Base-by-base conservation (phyloP, 2,329 filamentous ascomycete genomes). In the Lecanoromycetidae sp. region DNA sequence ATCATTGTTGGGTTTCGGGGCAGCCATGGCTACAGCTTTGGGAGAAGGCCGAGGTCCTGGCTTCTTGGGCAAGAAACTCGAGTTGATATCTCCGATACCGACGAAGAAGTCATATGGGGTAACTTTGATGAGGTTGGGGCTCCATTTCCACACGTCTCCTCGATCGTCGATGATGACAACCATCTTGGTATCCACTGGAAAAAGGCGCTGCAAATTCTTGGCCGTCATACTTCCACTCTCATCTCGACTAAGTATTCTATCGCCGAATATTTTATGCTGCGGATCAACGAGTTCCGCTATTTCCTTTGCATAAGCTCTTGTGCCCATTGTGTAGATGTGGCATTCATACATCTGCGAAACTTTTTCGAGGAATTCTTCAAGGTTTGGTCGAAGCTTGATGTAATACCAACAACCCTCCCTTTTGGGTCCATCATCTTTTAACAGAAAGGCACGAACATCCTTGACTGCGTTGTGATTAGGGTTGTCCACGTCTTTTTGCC, bases 261-360 rank as follows among this genome's bases (percentile, higher is more conserved):
- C 88, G 32, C 85, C 90, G 62, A 98, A 98, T 8, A 94, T 78
- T 61, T 82, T 88, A 54, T 82, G 78, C 27, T 90, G 80, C 0
- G 90, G 90, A 59, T 98, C 91, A 52, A 98, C 84, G 53, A 98
- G 90, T 56, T 84, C 82, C 30, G 87, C 87, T 57, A 98, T 93
- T 52, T 86, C 83, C 56, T 88, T 75, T 8, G 91, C 91, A 61
- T 98, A 98, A n/a, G 90, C 86, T 54, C 91, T 79, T 19, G 91
- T 98, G 48, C 90, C 91, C 91, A 98, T 98, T 35, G 91, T 98
- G 69, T 98, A 98, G 53, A 98, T 90, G 63, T 98, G 91, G 59
- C 96, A 72, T 67, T 98, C 91, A 66, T 91, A 98, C 58, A 91
- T 70, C 58, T 80, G 75, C 1, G 87, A 78, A 39, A 95, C 75